phyloP scores from a whole-genome alignment of 345 rosid genomes.

The Salix exigua region DNA sequence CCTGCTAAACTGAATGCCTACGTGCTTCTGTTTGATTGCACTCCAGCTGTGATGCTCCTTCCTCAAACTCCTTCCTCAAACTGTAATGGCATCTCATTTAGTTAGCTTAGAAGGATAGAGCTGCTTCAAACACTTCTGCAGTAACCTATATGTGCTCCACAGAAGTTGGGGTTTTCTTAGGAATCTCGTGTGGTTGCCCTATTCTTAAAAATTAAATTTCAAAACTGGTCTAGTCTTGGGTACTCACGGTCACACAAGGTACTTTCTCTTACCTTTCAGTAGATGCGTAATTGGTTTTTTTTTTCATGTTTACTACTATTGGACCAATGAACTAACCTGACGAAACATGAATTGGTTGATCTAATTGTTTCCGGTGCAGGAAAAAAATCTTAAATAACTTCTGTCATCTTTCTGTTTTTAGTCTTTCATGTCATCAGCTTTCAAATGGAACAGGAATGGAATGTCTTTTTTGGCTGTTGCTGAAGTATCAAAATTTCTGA shows the following conservation, averaged over 20 bases:
- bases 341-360: not conserved
- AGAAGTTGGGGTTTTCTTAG: slow-evolving; percentile 35
- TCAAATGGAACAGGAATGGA: not conserved
- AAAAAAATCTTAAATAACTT: not conserved
- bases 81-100: slow-evolving; percentile 44
- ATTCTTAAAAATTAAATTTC: not conserved
- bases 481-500: not conserved
- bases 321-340: not conserved
- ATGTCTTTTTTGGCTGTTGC: not conserved
- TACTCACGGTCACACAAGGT: not conserved
- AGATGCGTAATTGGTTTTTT: not conserved
- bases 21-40: slow-evolving; percentile 54
- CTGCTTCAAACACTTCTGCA: slow-evolving; percentile 67
- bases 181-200: slow-evolving; percentile 16
- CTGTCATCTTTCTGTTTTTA: not conserved
- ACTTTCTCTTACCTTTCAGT: not conserved
- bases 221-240: not conserved
- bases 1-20: slow-evolving; percentile 46
- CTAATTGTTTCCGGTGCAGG: not conserved
- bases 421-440: not conserved
- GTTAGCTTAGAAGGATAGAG: slow-evolving; percentile 46
- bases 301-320: not conserved
- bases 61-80: slow-evolving; percentile 44
- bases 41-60: slow-evolving; percentile 46
- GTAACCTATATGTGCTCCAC: slow-evolving; percentile 49